phyloP scores from a whole-genome alignment of 108 stramenopile species.

The Thalassiosira profunda region DNA sequence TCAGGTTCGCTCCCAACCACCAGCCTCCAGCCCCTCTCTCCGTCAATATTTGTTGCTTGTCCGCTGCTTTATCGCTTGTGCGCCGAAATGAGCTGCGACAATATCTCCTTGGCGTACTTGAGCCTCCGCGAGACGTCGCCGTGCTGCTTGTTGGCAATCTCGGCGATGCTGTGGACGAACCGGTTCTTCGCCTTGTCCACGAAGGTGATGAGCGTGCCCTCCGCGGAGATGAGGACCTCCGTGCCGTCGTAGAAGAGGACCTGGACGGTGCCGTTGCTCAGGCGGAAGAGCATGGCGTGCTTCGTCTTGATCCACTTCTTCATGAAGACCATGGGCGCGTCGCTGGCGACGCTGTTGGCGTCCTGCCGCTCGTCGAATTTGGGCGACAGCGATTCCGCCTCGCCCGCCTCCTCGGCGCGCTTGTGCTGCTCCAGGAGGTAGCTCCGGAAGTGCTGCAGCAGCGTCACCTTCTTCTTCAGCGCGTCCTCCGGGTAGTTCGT shows the following conservation, averaged over 20 bases:
- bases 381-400: slow-evolving; percentile 11
- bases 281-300: slow-evolving; percentile 96
- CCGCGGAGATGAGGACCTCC: slow-evolving; percentile 90
- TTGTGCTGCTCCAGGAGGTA: slow-evolving; percentile 95
- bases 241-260: slow-evolving; percentile 96
- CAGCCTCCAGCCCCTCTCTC: no score
- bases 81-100: slow-evolving; percentile 79
- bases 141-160: slow-evolving; percentile 66
- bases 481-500: slow-evolving; percentile 70
- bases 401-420: slow-evolving; percentile 54
- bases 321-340: slow-evolving; percentile 77
- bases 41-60: no score
- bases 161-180: slow-evolving; percentile 69
- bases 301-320: slow-evolving; percentile 98
- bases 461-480: slow-evolving; percentile 96
- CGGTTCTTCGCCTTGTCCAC: slow-evolving; percentile 89
- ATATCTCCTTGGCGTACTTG: slow-evolving; percentile 94
- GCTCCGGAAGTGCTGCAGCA: slow-evolving; percentile 96
- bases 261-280: slow-evolving; percentile 97
- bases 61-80: slow-evolving; percentile 48
- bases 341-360: neutral
- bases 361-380: slow-evolving; percentile 19
- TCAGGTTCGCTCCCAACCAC: no score
- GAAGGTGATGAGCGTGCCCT: slow-evolving; percentile 85
- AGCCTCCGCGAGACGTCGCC: slow-evolving; percentile 90